phyloP scores from a whole-genome alignment of 2,329 filamentous ascomycete genomes.

The Colletotrichum cordylinicola region DNA sequence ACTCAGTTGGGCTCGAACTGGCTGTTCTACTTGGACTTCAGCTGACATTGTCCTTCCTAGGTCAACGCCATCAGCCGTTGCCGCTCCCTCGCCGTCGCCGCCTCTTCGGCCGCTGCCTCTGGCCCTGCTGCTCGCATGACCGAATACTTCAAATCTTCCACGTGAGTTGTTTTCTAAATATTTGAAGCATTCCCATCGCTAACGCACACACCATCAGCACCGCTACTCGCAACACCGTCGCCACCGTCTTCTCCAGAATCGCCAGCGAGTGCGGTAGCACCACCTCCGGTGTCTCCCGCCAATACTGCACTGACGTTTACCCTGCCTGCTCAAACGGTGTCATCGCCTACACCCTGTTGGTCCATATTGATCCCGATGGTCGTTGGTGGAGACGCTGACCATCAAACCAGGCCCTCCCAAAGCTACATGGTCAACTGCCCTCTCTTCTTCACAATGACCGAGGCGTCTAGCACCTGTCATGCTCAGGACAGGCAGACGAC shows the following conservation, averaged over 20 bases:
- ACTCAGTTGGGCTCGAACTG: neutral
- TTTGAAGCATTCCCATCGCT: neutral
- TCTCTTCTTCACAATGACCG: constrained; percentile 8
- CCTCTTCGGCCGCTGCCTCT: constrained; percentile 55
- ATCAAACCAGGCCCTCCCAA: constrained; percentile 37
- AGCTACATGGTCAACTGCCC: constrained; percentile 66
- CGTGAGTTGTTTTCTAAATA: neutral
- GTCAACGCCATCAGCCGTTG: constrained; percentile 60
- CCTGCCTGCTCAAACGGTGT: constrained; percentile 53
- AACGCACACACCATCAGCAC: neutral
- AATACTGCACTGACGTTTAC: constrained; percentile 65
- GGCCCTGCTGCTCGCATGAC: constrained; percentile 54
- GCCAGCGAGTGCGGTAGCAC: constrained; percentile 60
- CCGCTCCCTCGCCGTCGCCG: constrained; percentile 55
- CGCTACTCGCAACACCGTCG: constrained; percentile 53
- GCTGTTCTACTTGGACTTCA: neutral
- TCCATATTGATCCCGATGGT: constrained; percentile 17
- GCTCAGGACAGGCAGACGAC: constrained; percentile 59
- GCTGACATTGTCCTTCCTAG: neutral
- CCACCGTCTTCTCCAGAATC: constrained; percentile 54
- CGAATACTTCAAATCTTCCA: constrained; percentile 70
- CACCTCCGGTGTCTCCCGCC: constrained; percentile 51
- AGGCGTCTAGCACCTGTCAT: neutral
- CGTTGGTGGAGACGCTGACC: constrained; percentile 50
- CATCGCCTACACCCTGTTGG: constrained; percentile 63